Base-by-base conservation (phyloP, 257 asterid genomes). In the Galeopsis tetrahit region DNA sequence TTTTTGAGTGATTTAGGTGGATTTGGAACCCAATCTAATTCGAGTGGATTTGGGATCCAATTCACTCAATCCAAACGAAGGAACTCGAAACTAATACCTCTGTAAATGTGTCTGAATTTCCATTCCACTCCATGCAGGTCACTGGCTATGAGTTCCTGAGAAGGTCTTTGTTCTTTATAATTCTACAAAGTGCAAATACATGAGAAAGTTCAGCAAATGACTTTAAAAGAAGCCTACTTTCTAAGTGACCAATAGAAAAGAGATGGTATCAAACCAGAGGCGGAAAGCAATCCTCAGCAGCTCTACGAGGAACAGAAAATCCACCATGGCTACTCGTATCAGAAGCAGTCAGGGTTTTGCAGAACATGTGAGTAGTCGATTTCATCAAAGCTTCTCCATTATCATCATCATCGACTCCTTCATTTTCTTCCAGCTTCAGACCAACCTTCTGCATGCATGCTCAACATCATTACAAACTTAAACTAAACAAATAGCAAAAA, bases 301-400 rank as follows among this genome's bases (percentile, higher is more conserved):
- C 99, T 74, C 99, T 84, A 31, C 97, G 95, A 56, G 99, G 98
- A 75, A 92, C 99, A 1, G 98, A 95, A 82, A 95, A 95, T 67
- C 99, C 99, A 75, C 99, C 99, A 65, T 95, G 97, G 7, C 96
- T 92, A 60, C 98, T 95, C 6, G 99, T 95, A 79, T 95, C 98
- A 0, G 99, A 95, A 61, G 97, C 99, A 32, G 99, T 95, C 4
- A 95, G 91, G 6, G 98, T 92, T 70, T 95, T 95, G 86, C 99
- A 95, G 84, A 95, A 95, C 99, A 95, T 95, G 75, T 95, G 99
- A 13, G 99, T 78, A 63, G 91, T 88, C 44, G 94, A 79, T 81
- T 94, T 94, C 38, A 77, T 75, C 2, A 87, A 84, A 28, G 74
- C 39, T 38, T 69, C 92, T 38, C 84, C 86, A 64, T 73, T 83